Base-by-base conservation (phyloP, 257 asterid species). In the Penstemon eatonii region DNA sequence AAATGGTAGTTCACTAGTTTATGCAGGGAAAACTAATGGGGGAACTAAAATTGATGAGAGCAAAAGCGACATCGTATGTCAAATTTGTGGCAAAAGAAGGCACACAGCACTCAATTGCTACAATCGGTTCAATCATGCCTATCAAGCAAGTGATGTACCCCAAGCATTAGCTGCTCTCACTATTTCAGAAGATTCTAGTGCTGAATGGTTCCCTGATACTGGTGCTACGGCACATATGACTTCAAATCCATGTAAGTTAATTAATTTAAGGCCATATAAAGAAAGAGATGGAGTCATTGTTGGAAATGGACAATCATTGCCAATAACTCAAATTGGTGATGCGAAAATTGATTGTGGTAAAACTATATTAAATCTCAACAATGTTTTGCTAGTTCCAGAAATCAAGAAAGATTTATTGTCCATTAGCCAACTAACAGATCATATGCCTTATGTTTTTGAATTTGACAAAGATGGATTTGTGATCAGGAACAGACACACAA, bases 121-220 rank as follows among this genome's bases (percentile, higher is more conserved):
- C 8, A 53, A 53, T 53, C 58, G 58, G 7, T 53, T 53, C 58
- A 53, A 53, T 15, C 58, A 53, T 18, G 33, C 58, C 13, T 53
- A 53, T 53, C 58, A 53, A 53, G 58, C 15, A 15, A 15, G 18
- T 15, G 18, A 15, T 15, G 18, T 15, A 8, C 15, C 53, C 0
- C 13, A 47, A 9, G 53, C 53, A 7, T 5, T 47, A 9, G 53
- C 53, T 4, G 53, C 53, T 47, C 3, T 47, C 53, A 53, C 33
- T 2, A 53, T 6, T 53, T 13, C 13, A 12, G 37, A 53, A 9
- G 58, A 53, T 18, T 36, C 7, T n/a, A 53, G 15, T 53, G 58
- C 58, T 11, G 58, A 53, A 53, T 53, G 58, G 37, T 53, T 53
- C 3, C 58, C 58, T 53, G 37, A 53, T 53, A 53, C 58, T 1